These are phyloP conservation scores for Cercis canadensis DNA, from an alignment of 306 rosid genomes.

Conservation along the genomic window DNA sequence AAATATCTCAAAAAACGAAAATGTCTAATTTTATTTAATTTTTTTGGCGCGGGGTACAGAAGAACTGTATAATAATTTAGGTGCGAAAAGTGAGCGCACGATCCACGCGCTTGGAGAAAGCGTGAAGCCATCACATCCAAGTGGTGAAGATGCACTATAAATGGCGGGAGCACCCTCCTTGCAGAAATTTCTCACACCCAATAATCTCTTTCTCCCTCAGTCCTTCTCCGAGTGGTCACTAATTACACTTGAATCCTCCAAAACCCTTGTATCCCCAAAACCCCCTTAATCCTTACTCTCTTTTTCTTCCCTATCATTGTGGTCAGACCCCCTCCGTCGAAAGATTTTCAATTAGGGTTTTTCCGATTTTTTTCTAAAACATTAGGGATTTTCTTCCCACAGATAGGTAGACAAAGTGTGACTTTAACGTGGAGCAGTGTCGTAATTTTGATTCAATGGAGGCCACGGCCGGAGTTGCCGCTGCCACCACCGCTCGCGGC, in stretches of 20 bases:
- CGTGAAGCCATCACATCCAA: constrained; percentile 31
- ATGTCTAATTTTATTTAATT: too few species aligned
- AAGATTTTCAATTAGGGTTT: constrained; percentile 49
- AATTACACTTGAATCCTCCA: constrained; percentile 46
- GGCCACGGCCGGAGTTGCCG: constrained; percentile 65
- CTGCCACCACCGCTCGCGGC: constrained; percentile 59
- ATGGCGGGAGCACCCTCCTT: constrained; percentile 52
- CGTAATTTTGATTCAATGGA: constrained; percentile 63
- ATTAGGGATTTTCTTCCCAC: constrained; percentile 56
- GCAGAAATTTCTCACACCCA: constrained; percentile 44
- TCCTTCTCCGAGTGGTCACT: constrained; percentile 27
- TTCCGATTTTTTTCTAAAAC: not conserved
- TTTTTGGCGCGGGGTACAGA: too few species aligned
- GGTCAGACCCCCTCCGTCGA: not conserved
- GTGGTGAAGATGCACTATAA: constrained; percentile 50
- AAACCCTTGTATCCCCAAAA: constrained; percentile 39
- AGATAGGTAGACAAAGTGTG: constrained; percentile 1
- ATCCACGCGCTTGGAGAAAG: constrained; percentile 48
- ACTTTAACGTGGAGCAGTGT: constrained; percentile 44
- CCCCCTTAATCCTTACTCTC: not conserved
- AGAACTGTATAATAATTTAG: too few species aligned
- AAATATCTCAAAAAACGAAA: too few species aligned
- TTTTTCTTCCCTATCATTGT: constrained; percentile 7
- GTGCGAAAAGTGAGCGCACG: not conserved
- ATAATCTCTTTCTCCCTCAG: constrained; percentile 29